Evolutionary conservation across 768 basidiomycete genomes (phyloP).

Genomic region (Coprinopsis strossmayeri): DNA sequence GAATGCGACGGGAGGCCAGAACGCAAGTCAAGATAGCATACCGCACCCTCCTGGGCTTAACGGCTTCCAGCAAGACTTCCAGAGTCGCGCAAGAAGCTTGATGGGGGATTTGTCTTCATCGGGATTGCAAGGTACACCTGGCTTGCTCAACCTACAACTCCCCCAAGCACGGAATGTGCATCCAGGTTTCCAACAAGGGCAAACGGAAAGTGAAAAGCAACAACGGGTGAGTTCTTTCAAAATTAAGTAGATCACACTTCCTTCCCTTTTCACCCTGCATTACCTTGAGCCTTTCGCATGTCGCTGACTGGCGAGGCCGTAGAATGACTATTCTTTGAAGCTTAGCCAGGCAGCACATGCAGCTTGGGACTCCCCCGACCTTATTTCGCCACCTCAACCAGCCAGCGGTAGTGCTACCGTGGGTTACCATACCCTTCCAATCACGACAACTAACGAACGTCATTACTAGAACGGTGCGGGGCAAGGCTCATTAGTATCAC

Average conservation of each 20-base stretch:
- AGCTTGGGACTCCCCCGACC: conserved; percentile 58
- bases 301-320: conserved; percentile 11
- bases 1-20: conserved; percentile 26
- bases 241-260: background rate
- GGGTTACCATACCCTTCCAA: conserved; percentile 12
- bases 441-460: conserved; percentile 5
- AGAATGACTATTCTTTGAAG: conserved; percentile 60
- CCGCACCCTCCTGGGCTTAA: conserved; percentile 76
- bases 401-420: conserved; percentile 18
- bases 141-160: conserved; percentile 53
- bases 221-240: conserved; percentile 45
- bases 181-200: conserved; percentile 50
- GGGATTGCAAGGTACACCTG: conserved; percentile 47
- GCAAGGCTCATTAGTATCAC: conserved; percentile 34
- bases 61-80: conserved; percentile 46
- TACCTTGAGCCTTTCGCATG: conserved; percentile 10
- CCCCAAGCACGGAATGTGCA: conserved; percentile 39
- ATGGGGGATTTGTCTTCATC: conserved; percentile 43
- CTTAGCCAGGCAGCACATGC: conserved; percentile 55
- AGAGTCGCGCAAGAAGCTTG: conserved; percentile 52
- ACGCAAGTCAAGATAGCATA: conserved; percentile 31
- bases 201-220: conserved; percentile 62
- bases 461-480: conserved; percentile 28
- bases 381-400: conserved; percentile 29
- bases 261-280: background rate